Evolutionary conservation across 2,329 filamentous ascomycete genomes (phyloP).

Genomic region (Thielaviopsis musarum): DNA sequence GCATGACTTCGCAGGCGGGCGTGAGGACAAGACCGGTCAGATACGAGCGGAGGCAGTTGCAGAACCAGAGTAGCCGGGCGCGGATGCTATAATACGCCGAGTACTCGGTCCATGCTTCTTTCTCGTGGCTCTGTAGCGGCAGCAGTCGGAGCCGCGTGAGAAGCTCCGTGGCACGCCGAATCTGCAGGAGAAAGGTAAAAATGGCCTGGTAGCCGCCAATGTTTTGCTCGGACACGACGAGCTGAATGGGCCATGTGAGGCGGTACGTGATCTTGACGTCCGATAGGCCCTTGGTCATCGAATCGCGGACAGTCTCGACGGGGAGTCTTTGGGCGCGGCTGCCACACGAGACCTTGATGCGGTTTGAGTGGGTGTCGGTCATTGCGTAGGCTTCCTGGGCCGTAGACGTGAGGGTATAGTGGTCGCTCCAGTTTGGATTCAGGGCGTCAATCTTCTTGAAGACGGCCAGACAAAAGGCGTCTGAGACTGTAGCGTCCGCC

Average conservation of each 20-base stretch:
- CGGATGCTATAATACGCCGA: slow-evolving; percentile 43
- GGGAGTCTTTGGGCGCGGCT: slow-evolving; percentile 24
- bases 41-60: slow-evolving; percentile 57
- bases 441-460: slow-evolving; percentile 58
- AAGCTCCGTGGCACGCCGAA: slow-evolving; percentile 51
- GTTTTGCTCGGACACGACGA: slow-evolving; percentile 53
- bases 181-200: slow-evolving; percentile 62
- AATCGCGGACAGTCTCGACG: slow-evolving; percentile 32
- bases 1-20: slow-evolving; percentile 40
- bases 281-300: slow-evolving; percentile 40
- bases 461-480: slow-evolving; percentile 47
- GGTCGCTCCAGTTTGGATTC: slow-evolving; percentile 54
- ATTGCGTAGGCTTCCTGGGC: slow-evolving; percentile 54
- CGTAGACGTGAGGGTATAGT: slow-evolving; percentile 62
- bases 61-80: slow-evolving; percentile 61
- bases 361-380: slow-evolving; percentile 36
- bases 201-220: slow-evolving; percentile 52
- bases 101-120: slow-evolving; percentile 24
- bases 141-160: slow-evolving; percentile 39
- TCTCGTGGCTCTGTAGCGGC: slow-evolving; percentile 23
- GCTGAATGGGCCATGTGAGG: slow-evolving; percentile 48
- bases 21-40: slow-evolving; percentile 56
- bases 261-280: slow-evolving; percentile 50
- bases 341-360: slow-evolving; percentile 41
- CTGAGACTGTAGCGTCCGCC: slow-evolving; percentile 51